Base-by-base conservation (phyloP, 371 early-diverging fungal species). In the Mortierella sp. region DNA sequence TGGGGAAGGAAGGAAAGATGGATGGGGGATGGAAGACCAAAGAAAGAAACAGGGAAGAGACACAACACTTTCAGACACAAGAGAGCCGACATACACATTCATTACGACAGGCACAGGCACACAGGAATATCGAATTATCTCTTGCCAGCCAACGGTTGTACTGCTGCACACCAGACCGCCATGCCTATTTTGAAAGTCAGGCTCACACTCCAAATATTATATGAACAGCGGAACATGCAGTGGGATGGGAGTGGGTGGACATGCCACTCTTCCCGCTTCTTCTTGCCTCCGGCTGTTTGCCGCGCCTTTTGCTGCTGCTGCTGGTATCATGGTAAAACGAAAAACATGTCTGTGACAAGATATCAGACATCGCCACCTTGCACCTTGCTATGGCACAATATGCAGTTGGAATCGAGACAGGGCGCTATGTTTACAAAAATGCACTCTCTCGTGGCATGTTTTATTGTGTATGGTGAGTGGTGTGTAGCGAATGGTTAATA, bases 381-480 rank as follows among this genome's bases (percentile, higher is more conserved):
- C 50, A 48, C 13, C 48, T 58, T 58, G 26, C 24, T n/a, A 24
- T 9, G n/a, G n/a, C n/a, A n/a, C n/a, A 19, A 6, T 5, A 31
- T 6, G 16, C 60, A 13, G 7, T 8, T 8, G 34, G 19, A 34
- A 50, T 16, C 19, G 70, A 24, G 2, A 19, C 28, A 28, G n/a
- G 68, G 34, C 68, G 42, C 21, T 1, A 68, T 68, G 68, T 38
- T 68, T 68, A 68, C 68, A 68, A 68, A 68, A 68, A 68, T 68
- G 42, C 68, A 68, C 68, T 68, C 68, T 42, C 68, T 68, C 42
- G 68, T 68, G 68, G 42, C 68, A 68, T 68, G 68, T 42, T 68
- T 68, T 58, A 24, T 21, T 68, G 19, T 68, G 16, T 68, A 65
- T 31, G 34, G 68, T 68, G 42, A 38, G 7, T 24, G 38, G 54